These are phyloP conservation scores for Erythrobasidium hasegawianum DNA, from an alignment of 1,284 basidiomycete species.

Conservation along the genomic window DNA sequence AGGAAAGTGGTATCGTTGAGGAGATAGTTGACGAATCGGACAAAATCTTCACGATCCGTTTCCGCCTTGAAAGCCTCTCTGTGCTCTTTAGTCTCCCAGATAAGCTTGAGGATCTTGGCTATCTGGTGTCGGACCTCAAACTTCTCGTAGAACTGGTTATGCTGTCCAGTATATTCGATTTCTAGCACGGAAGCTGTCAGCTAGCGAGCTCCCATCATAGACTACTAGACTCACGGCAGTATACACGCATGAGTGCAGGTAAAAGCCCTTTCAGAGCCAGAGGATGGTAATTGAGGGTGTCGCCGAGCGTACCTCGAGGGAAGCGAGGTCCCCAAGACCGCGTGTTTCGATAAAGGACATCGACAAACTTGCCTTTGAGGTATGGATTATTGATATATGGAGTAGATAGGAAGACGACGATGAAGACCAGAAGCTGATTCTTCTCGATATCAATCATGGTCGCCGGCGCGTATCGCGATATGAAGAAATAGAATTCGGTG, in stretches of 20 bases:
- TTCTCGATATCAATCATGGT: constrained; percentile 70
- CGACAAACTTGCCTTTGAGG: constrained; percentile 94
- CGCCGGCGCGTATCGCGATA: constrained; percentile 73
- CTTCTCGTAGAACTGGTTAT: constrained; percentile 98
- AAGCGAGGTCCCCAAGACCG: constrained; percentile 54
- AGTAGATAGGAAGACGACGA: constrained; percentile 85
- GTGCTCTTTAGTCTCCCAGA: constrained; percentile 85
- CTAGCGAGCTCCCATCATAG: too few relatives aligned
- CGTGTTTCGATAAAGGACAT: constrained; percentile 60
- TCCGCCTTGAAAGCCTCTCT: constrained; percentile 75
- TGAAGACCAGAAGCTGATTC: constrained; percentile 82
- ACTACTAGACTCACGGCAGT: constrained; percentile 79
- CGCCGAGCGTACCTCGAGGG: constrained; percentile 72
- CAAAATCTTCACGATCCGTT: constrained; percentile 78
- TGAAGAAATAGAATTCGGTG: constrained; percentile 80
- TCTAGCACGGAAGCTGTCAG: too few relatives aligned
- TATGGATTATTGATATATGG: constrained; percentile 99
- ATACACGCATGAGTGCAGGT: constrained; percentile 88
- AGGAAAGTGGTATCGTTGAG: constrained; percentile 99
- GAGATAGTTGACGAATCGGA: constrained; percentile 93
- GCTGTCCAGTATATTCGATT: constrained; percentile 94
- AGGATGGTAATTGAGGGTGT: constrained; percentile 75
- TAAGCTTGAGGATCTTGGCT: constrained; percentile 72
- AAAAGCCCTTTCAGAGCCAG: constrained; percentile 84
- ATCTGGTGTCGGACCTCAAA: constrained; percentile 56